phyloP scores from a whole-genome alignment of 176 grass and related monocot species.

The Oryza glumipatula region DNA sequence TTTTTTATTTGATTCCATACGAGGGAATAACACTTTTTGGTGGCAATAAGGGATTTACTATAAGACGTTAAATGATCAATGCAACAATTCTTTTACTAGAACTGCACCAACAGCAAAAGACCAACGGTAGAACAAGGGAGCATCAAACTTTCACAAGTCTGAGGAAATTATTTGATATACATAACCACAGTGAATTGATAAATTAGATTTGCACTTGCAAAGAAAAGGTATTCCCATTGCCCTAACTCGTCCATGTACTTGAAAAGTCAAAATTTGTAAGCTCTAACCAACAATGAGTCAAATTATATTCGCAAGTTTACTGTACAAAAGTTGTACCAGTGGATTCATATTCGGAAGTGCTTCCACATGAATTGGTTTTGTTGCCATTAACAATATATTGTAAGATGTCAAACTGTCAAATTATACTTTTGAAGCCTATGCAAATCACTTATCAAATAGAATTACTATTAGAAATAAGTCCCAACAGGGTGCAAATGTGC shows the following conservation, averaged over 20 bases:
- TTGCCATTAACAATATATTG: neutral
- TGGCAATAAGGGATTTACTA: too few species aligned
- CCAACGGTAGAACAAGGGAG: neutral
- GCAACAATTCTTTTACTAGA: neutral
- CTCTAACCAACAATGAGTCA: neutral
- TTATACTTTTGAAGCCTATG: neutral
- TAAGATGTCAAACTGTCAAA: neutral
- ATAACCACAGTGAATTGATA: neutral
- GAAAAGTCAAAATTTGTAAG: neutral
- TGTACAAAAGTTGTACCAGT: neutral
- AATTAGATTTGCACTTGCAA: slow-evolving; percentile 20
- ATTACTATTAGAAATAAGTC: neutral
- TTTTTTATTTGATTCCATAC: neutral
- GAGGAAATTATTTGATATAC: neutral
- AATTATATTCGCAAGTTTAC: neutral
- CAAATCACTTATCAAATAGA: neutral
- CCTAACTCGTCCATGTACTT: neutral
- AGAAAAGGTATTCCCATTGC: neutral
- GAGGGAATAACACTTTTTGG: neutral
- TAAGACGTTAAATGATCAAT: neutral
- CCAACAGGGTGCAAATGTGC: neutral
- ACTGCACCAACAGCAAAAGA: slow-evolving; percentile 2
- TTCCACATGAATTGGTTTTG: neutral
- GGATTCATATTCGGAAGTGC: neutral
- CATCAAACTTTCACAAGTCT: neutral